Evolutionary conservation across 345 rosid genomes (phyloP).

Genomic region (Aegle marmelos): DNA sequence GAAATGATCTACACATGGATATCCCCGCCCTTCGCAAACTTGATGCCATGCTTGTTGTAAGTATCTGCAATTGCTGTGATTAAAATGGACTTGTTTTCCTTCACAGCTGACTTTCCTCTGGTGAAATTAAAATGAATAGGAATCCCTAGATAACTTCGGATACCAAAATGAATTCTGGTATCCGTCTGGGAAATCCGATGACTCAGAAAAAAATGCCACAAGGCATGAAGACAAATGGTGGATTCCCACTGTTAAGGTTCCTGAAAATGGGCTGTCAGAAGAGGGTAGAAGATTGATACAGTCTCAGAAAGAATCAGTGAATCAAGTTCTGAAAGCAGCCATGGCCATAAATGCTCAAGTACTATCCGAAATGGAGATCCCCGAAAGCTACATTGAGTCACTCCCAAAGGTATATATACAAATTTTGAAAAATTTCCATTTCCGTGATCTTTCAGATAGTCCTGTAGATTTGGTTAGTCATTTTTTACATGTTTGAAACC

Average conservation of each 20-base stretch:
- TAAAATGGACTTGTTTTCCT: background rate
- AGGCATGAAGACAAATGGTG: constrained; percentile 88
- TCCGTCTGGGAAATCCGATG: constrained; percentile 49
- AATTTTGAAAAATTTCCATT: background rate
- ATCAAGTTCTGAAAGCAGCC: constrained; percentile 92
- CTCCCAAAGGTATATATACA: constrained; percentile 72
- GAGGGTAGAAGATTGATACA: constrained; percentile 59
- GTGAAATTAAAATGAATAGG: constrained; percentile 42
- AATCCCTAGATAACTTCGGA: constrained; percentile 62
- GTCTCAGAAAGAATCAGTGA: constrained; percentile 89
- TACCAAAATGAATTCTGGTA: constrained; percentile 84
- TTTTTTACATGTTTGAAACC: background rate
- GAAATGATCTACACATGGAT: constrained; percentile 80
- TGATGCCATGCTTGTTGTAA: constrained; percentile 80
- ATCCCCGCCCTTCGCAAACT: constrained; percentile 88
- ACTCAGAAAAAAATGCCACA: constrained; percentile 47
- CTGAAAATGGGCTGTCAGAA: constrained; percentile 66
- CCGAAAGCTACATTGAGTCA: constrained; percentile 82
- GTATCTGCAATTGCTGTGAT: constrained; percentile 18
- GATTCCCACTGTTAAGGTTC: constrained; percentile 85
- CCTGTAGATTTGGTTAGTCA: background rate
- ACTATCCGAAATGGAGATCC: constrained; percentile 83
- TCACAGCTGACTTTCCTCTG: background rate
- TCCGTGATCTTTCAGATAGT: background rate
- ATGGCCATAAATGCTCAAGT: constrained; percentile 96